A percentile compares a stretch with the other conserved stretches of the same genome.
Conservation (phyloP, 139 green algal species). For the Chlorella sp. region DNA sequence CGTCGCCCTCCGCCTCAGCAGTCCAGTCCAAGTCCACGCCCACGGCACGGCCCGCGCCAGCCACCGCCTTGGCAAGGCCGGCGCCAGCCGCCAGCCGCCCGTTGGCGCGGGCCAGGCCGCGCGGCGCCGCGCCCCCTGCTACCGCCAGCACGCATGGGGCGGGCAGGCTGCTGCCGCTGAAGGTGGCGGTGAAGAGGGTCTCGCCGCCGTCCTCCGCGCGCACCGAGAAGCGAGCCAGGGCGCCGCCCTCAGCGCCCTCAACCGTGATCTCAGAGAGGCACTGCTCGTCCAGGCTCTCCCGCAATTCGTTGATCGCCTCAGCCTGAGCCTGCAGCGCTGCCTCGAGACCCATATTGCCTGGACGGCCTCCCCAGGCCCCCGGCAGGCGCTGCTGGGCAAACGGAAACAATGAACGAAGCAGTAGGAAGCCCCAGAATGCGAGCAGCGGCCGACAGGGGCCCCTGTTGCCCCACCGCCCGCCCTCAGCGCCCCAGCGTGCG, state of each 20-base stretch:
- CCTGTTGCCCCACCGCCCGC: too few species aligned
- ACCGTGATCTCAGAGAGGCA: background rate
- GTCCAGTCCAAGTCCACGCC: constrained; percentile 36
- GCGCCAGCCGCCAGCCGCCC: constrained; percentile 3
- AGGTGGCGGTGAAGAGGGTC: background rate
- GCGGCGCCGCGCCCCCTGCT: background rate
- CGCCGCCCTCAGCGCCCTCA: background rate
- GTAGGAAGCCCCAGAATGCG: too few species aligned
- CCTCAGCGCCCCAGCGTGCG: too few species aligned
- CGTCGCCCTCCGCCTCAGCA: background rate
- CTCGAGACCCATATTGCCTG: background rate
- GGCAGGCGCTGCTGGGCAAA: too few species aligned
- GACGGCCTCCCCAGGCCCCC: too few species aligned
- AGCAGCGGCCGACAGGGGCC: too few species aligned
- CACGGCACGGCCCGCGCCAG: background rate
- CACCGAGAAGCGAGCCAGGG: background rate
- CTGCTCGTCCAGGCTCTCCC: constrained; percentile 9
- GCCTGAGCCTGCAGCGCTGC: background rate
- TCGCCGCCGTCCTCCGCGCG: background rate
- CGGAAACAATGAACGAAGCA: too few species aligned
- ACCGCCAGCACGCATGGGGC: background rate
- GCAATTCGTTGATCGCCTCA: constrained; percentile 8
- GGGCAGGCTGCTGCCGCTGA: background rate
- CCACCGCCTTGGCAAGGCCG: constrained; percentile 4
- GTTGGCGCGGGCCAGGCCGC: constrained; percentile 17